Percentiles rank a stretch among this genome's conserved stretches.
phyloP scores from a whole-genome alignment of 495 filamentous ascomycete genomes.

The Daldinia grandis region DNA sequence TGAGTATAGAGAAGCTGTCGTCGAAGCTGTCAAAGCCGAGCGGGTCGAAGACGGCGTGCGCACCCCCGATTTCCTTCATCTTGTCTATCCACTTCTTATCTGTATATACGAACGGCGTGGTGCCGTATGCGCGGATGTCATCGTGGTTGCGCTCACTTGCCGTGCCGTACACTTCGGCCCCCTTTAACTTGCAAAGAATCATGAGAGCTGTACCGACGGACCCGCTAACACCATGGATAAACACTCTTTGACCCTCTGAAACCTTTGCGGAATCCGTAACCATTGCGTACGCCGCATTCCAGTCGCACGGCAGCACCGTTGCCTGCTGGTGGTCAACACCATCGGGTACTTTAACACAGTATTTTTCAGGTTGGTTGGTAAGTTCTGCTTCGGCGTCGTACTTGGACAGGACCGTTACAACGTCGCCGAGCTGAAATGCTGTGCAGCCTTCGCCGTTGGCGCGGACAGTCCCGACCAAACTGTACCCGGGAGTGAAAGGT shows the following conservation, averaged over 20 bases:
- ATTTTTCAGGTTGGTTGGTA: constrained; percentile 52
- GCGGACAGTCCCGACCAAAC: constrained; percentile 49
- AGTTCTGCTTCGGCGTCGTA: constrained; percentile 54
- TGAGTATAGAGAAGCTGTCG: constrained; percentile 53
- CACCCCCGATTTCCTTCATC: constrained; percentile 53
- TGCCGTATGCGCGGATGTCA: constrained; percentile 39
- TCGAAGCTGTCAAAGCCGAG: constrained; percentile 58
- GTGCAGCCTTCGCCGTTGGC: constrained; percentile 42
- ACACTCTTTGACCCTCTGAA: constrained; percentile 49
- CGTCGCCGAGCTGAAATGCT: constrained; percentile 44
- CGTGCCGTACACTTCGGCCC: constrained; percentile 56
- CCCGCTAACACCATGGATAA: constrained; percentile 57
- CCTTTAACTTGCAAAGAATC: constrained; percentile 46
- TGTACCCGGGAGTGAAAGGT: constrained; percentile 55
- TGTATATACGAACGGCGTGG: constrained; percentile 52
- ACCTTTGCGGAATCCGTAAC: constrained; percentile 49
- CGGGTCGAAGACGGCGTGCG: constrained; percentile 53
- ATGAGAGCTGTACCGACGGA: constrained; percentile 51
- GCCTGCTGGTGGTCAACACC: constrained; percentile 48
- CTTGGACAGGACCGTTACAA: constrained; percentile 49
- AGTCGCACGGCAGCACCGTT: constrained; percentile 48
- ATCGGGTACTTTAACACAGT: constrained; percentile 48
- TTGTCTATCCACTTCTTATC: constrained; percentile 55
- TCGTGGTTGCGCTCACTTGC: constrained; percentile 52
- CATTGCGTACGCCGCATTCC: constrained; percentile 56